phyloP scores from a whole-genome alignment of 1,284 basidiomycete genomes.

The Pascua sp. region DNA sequence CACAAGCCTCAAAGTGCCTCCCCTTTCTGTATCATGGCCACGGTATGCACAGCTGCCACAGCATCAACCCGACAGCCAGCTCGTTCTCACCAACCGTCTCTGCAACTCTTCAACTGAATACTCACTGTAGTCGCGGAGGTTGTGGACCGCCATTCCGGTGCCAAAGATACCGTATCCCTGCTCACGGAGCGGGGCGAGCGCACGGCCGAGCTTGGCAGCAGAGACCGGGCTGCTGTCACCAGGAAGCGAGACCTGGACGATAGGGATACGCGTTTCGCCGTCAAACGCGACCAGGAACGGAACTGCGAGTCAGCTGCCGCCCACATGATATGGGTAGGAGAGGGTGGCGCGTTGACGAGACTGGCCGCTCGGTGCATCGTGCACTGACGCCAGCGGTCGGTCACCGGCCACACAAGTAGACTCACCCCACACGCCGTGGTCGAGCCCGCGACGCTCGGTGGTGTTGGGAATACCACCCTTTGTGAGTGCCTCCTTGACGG shows the following conservation, averaged over 20 bases:
- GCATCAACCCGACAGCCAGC: background rate
- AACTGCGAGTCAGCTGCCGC: constrained; percentile 44
- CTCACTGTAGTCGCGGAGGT: constrained; percentile 44
- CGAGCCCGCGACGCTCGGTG: constrained; percentile 44
- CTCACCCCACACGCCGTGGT: constrained; percentile 52
- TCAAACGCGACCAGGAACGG: constrained; percentile 50
- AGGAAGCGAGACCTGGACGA: constrained; percentile 52
- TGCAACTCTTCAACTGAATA: background rate
- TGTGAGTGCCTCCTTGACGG: constrained; percentile 34
- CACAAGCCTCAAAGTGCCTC: too few species aligned
- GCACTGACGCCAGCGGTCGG: too few species aligned
- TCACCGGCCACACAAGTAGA: background rate
- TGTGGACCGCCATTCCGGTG: constrained; percentile 47
- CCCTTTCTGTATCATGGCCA: too few species aligned
- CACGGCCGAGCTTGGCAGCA: constrained; percentile 47
- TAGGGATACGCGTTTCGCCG: constrained; percentile 38
- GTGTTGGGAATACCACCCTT: constrained; percentile 26
- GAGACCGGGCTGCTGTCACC: constrained; percentile 36
- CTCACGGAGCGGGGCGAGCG: constrained; percentile 39
- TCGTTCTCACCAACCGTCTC: background rate
- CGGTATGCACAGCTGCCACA: too few species aligned
- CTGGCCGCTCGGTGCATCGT: too few species aligned
- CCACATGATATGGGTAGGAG: constrained; percentile 39
- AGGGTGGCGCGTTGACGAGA: constrained; percentile 21
- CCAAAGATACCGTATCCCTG: constrained; percentile 44